Percentiles rank a stretch among this genome's conserved stretches.
Conservation (phyloP, 192 early-diverging fungal species). For the Gryganskiella cystojenkinii region DNA sequence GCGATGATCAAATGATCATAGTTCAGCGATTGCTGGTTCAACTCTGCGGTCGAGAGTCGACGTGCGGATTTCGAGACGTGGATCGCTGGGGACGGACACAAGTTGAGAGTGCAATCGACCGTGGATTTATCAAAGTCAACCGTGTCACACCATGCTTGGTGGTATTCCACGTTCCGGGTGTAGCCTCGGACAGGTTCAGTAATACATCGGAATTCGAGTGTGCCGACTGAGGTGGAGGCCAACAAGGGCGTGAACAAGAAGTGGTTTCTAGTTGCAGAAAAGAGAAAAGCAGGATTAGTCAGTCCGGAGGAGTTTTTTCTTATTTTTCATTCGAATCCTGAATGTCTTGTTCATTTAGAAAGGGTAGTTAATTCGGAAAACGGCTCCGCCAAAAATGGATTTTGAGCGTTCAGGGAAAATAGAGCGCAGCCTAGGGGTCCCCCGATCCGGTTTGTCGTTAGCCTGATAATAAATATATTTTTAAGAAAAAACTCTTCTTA, state of each 20-base stretch:
- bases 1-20: slow-evolving; percentile 89
- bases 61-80: slow-evolving; percentile 3
- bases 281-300: not conserved
- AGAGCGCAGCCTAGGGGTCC: not conserved
- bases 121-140: slow-evolving; percentile 50
- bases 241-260: slow-evolving; percentile 91
- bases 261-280: slow-evolving; percentile 67
- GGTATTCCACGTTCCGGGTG: slow-evolving; percentile 67
- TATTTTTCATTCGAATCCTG: not conserved
- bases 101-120: slow-evolving; percentile 34
- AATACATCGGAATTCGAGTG: slow-evolving; percentile 88
- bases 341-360: no score
- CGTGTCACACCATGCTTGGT: slow-evolving; percentile 69
- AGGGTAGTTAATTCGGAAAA: no score
- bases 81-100: slow-evolving; percentile 15
- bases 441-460: not conserved
- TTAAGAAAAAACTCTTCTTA: no score
- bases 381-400: no score
- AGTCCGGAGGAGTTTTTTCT: slow-evolving; percentile 1
- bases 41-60: slow-evolving; percentile 43
- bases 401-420: not conserved
- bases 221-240: slow-evolving; percentile 87
- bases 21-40: slow-evolving; percentile 60
- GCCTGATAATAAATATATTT: not conserved
- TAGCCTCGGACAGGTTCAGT: slow-evolving; percentile 81